Base-by-base conservation (phyloP, 2,329 filamentous ascomycete genomes). In the Ciborinia camelliae region DNA sequence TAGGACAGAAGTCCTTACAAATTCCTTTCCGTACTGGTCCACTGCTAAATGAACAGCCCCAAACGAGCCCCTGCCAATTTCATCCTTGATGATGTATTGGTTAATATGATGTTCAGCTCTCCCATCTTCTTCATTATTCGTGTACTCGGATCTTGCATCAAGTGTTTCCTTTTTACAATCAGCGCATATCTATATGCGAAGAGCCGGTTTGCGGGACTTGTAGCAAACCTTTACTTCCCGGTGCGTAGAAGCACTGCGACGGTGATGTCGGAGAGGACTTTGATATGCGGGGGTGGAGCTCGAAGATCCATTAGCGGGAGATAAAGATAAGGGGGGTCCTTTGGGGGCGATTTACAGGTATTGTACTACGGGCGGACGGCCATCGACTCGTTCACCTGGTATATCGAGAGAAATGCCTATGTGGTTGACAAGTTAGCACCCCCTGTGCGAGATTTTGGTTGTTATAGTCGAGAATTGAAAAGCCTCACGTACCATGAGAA, bases 1-100 rank as follows among this genome's bases (percentile, higher is more conserved):
- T 51, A 50, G 18, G 30, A 37, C 23, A 39, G 30, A 51, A 48
- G 30, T 65, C 61, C 89, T 83, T 82, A 96, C 94, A 84, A 90
- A 98, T 90, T 98, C 92, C 60, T 87, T 86, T 50, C 92, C 94
- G 79, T 89, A 95, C 76, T 97, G 92, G 78, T 99, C 94, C 2
- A 86, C 87, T 28, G 92, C 95, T 26, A 94, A 81, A 78, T 98
- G 92, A 18, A 99, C 95, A 14, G 93, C 90, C 9, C 95, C 95
- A 76, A 96, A 99, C 0, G 94, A 98, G 23, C 95, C 95, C 69
- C 92, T 84, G n/a, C 95, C 95, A 72, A 99, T 97, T 81, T 98
- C 94, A 76, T 96, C 90, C 76, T 90, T 88, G 74, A 99, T 95
- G 65, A 90, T 83, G 76, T 98, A 99, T 78, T 98, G 94, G 76